Evolutionary conservation across 176 grass and related monocot genomes (phyloP).

Genomic region (Sorghum bicolor): Sorghum_bicolor_NCBIv3 NC_012874.2:3399501-3400000

Average conservation of each 20-base stretch:
- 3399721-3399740: not conserved
- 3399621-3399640: not conserved
- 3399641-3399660: not conserved
- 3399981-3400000: too few relatives aligned
- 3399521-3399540: slow-evolving; percentile 69
- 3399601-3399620: not conserved
- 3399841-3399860: slow-evolving; percentile 43
- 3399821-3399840: slow-evolving; percentile 62
- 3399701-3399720: not conserved
- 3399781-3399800: slow-evolving; percentile 55
- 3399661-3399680: not conserved
- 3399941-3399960: too few relatives aligned
- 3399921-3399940: not conserved
- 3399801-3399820: slow-evolving; percentile 43
- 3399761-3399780: slow-evolving; percentile 69
- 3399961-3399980: too few relatives aligned
- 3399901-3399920: slow-evolving; percentile 16
- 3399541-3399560: slow-evolving; percentile 70
- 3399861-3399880: slow-evolving; percentile 28
- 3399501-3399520: too few relatives aligned
- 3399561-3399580: slow-evolving; percentile 53
- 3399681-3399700: not conserved
- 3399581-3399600: slow-evolving; percentile 65
- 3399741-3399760: slow-evolving; percentile 74
- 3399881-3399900: slow-evolving; percentile 49